Percentiles rank a stretch among this genome's conserved stretches.
These are phyloP conservation scores for Phytophthora citricola DNA, from an alignment of 352 stramenopile genomes.

Conservation along the genomic window DNA sequence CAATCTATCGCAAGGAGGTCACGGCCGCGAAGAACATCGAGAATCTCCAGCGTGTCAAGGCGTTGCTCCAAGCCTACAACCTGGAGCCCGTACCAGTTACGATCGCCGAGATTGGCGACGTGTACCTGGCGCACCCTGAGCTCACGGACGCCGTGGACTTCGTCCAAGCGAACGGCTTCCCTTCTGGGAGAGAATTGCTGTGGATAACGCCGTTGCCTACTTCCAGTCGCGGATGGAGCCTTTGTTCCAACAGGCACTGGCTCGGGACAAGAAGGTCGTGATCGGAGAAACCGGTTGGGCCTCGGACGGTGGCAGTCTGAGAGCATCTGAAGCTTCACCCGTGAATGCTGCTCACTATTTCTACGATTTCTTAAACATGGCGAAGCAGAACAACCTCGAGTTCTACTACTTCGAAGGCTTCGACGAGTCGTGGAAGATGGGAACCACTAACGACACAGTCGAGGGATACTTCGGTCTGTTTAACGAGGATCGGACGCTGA, in stretches of 20 bases:
- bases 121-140: slow-evolving; percentile 57
- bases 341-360: slow-evolving; percentile 65
- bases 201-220: slow-evolving; percentile 43
- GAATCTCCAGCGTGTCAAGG: slow-evolving; percentile 54
- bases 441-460: slow-evolving; percentile 48
- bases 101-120: slow-evolving; percentile 73
- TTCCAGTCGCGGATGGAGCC: slow-evolving; percentile 49
- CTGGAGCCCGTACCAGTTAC: slow-evolving; percentile 54
- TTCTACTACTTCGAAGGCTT: slow-evolving; percentile 82
- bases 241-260: slow-evolving; percentile 40
- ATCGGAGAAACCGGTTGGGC: slow-evolving; percentile 81
- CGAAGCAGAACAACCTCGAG: slow-evolving; percentile 43
- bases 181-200: slow-evolving; percentile 65
- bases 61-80: slow-evolving; percentile 20
- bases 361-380: slow-evolving; percentile 58
- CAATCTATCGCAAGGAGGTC: slow-evolving; percentile 69
- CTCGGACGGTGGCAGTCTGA: slow-evolving; percentile 40
- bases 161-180: slow-evolving; percentile 68
- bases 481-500: slow-evolving; percentile 49
- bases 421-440: slow-evolving; percentile 67
- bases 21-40: slow-evolving; percentile 48
- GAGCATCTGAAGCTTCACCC: slow-evolving; percentile 47
- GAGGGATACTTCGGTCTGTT: slow-evolving; percentile 74
- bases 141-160: slow-evolving; percentile 61
- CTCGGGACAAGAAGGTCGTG: slow-evolving; percentile 51